These are phyloP conservation scores for Trametes maxima DNA, from an alignment of 768 basidiomycete genomes.

Conservation along the genomic window DNA sequence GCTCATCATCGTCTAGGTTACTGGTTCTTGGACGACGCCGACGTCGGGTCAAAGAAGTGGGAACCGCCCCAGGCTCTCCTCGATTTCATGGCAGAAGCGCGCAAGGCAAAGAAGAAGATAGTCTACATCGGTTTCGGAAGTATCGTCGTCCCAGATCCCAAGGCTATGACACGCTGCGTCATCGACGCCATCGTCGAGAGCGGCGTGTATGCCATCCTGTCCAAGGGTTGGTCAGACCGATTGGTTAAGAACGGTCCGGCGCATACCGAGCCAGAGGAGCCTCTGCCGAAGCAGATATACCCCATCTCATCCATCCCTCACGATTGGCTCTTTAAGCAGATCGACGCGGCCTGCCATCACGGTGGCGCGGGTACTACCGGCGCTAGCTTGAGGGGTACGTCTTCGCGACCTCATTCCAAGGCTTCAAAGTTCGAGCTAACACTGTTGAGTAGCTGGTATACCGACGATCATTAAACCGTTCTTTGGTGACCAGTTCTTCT, in stretches of 20 bases:
- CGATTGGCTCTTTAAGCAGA: constrained; percentile 92
- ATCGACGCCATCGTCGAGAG: constrained; percentile 86
- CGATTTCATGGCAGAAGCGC: constrained; percentile 81
- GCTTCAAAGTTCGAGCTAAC: neutral
- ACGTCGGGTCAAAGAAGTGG: constrained; percentile 90
- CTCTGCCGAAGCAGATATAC: constrained; percentile 79
- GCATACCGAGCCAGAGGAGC: constrained; percentile 62
- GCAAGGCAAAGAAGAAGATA: constrained; percentile 76
- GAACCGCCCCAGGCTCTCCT: constrained; percentile 78
- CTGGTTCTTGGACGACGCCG: constrained; percentile 95
- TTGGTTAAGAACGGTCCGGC: constrained; percentile 63
- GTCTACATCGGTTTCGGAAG: constrained; percentile 99
- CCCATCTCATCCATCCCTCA: constrained; percentile 86
- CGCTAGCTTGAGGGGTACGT: constrained; percentile 85
- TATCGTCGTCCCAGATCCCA: constrained; percentile 95
- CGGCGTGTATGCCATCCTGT: constrained; percentile 89
- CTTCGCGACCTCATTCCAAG: neutral
- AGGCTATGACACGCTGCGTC: constrained; percentile 87
- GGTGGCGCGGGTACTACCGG: constrained; percentile 97
- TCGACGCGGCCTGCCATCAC: constrained; percentile 98
- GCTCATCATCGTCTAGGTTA: constrained; percentile 58
- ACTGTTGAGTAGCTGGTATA: constrained; percentile 64
- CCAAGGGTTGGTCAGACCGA: constrained; percentile 98
- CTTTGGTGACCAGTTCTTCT: constrained; percentile 98
- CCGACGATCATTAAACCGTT: constrained; percentile 97